Evolutionary conservation across 2,329 filamentous ascomycete species (phyloP).

Genomic region (Xylariaceae sp.): DNA sequence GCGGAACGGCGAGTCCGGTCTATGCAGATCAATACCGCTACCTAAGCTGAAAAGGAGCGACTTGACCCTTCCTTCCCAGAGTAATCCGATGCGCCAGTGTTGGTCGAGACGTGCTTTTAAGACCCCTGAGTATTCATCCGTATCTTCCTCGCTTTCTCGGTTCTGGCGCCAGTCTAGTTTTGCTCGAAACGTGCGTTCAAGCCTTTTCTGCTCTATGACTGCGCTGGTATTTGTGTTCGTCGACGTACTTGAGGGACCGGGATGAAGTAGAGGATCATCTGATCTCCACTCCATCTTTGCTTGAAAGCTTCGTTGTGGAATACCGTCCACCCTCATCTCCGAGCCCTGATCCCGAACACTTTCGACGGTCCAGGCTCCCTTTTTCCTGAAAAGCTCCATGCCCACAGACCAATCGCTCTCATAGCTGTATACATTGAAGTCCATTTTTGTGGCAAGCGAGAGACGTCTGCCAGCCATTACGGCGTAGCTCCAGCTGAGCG

Average conservation of each 20-base stretch:
- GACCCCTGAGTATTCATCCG: conserved; percentile 76
- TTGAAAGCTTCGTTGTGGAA: conserved; percentile 45
- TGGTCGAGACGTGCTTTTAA: conserved; percentile 89
- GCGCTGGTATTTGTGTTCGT: background rate
- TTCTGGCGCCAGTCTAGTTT: conserved; percentile 48
- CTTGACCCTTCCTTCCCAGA: conserved; percentile 94
- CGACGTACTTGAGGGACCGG: conserved; percentile 6
- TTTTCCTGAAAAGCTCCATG: conserved; percentile 85
- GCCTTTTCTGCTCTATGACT: background rate
- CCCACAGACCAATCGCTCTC: conserved; percentile 92
- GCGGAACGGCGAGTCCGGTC: conserved; percentile 72
- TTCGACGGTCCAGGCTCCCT: conserved; percentile 40
- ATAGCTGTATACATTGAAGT: conserved; percentile 98
- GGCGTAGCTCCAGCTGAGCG: conserved; percentile 85
- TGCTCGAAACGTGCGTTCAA: conserved; percentile 48
- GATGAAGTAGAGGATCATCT: conserved; percentile 14
- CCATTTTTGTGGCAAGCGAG: conserved; percentile 84
- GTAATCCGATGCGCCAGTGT: conserved; percentile 76
- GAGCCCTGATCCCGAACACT: conserved; percentile 29
- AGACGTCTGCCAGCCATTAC: conserved; percentile 81
- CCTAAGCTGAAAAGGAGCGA: conserved; percentile 90
- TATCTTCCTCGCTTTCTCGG: conserved; percentile 23
- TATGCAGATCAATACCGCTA: conserved; percentile 76
- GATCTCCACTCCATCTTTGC: conserved; percentile 51
- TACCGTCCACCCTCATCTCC: conserved; percentile 12